These are phyloP conservation scores for Exophiala alcalophila DNA, from an alignment of 2,329 filamentous ascomycete species.

Conservation along the genomic window DNA sequence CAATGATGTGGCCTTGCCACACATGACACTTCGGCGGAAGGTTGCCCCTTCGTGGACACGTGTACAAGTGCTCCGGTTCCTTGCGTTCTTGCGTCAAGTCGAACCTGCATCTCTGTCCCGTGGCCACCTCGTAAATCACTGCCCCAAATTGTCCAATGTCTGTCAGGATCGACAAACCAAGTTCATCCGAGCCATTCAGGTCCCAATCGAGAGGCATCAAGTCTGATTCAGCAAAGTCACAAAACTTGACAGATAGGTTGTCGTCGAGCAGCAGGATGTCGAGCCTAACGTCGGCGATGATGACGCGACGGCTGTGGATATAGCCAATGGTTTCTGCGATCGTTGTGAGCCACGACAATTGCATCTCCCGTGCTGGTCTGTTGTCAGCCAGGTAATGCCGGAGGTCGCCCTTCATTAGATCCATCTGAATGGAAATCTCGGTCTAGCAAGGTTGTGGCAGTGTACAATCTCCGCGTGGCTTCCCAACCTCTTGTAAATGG, in stretches of 20 bases:
- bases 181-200: slow-evolving; percentile 33
- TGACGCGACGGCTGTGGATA: slow-evolving; percentile 21
- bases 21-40: slow-evolving; percentile 31
- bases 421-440: slow-evolving; percentile 19
- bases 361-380: slow-evolving; percentile 3
- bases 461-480: slow-evolving; percentile 15
- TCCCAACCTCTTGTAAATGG: slow-evolving; percentile 22
- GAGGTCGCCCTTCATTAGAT: slow-evolving; percentile 29
- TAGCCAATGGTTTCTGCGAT: slow-evolving; percentile 18
- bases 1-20: slow-evolving; percentile 33
- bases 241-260: slow-evolving; percentile 32
- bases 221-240: slow-evolving; percentile 33
- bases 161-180: slow-evolving; percentile 32
- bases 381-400: slow-evolving; percentile 17
- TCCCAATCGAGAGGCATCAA: slow-evolving; percentile 29
- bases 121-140: slow-evolving; percentile 35
- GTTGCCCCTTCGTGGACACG: slow-evolving; percentile 28
- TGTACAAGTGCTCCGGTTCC: slow-evolving; percentile 12
- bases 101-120: slow-evolving; percentile 29
- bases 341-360: slow-evolving; percentile 23
- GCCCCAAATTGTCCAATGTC: slow-evolving; percentile 35
- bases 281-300: slow-evolving; percentile 23
- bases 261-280: slow-evolving; percentile 24
- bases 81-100: slow-evolving; percentile 29
- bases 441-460: slow-evolving; percentile 15